phyloP scores from a whole-genome alignment of 768 basidiomycete genomes.

The Tulasnella sp. region DNA sequence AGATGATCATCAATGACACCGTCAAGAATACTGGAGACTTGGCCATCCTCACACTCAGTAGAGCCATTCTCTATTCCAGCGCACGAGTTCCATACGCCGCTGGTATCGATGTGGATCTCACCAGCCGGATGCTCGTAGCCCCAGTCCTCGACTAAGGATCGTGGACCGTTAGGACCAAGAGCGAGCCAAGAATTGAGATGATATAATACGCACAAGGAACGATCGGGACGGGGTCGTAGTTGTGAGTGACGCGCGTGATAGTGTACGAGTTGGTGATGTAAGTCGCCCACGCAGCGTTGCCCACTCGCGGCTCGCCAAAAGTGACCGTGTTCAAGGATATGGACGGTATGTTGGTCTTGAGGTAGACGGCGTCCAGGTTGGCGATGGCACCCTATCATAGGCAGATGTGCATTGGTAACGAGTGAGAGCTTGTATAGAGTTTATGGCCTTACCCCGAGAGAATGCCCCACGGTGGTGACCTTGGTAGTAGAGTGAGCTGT shows the following conservation, averaged over 20 bases:
- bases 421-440: too few species aligned
- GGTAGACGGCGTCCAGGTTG: slow-evolving; percentile 5
- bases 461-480: slow-evolving; percentile 15
- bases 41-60: slow-evolving; percentile 39
- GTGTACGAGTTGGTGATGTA: slow-evolving; percentile 31
- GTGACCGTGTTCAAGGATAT: slow-evolving; percentile 11
- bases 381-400: slow-evolving; percentile 15
- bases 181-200: not conserved
- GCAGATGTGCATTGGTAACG: too few species aligned
- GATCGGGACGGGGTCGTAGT: slow-evolving; percentile 22
- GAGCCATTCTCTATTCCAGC: slow-evolving; percentile 51
- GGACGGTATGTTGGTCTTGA: slow-evolving; percentile 15
- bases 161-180: too few species aligned
- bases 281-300: slow-evolving; percentile 36
- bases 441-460: slow-evolving; percentile 4
- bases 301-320: slow-evolving; percentile 11
- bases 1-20: slow-evolving; percentile 37
- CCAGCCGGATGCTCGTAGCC: slow-evolving; percentile 10
- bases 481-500: not conserved
- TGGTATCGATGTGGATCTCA: slow-evolving; percentile 16
- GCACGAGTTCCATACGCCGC: slow-evolving; percentile 42
- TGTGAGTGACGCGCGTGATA: slow-evolving; percentile 16
- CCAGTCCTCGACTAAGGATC: not conserved
- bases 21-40: slow-evolving; percentile 39
- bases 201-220: slow-evolving; percentile 15